Percentiles rank a stretch among this genome's conserved stretches.
Conservation (phyloP, 2,329 filamentous ascomycete species). For the Xylariaceae sp. region DNA sequence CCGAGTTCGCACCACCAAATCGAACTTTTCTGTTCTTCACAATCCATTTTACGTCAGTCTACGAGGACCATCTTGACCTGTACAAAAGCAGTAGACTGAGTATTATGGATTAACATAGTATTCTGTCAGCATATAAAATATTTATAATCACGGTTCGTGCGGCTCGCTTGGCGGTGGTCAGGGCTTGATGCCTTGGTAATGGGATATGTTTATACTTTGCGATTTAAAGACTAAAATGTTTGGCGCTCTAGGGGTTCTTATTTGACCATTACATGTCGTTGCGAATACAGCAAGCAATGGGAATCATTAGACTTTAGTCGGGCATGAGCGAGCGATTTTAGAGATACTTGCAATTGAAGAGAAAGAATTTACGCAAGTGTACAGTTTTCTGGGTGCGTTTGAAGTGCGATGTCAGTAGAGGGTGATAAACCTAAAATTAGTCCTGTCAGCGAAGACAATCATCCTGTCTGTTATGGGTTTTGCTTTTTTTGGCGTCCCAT, state of each 20-base stretch:
- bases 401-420: no score
- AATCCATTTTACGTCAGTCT: slow-evolving; percentile 19
- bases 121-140: slow-evolving; percentile 14
- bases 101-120: slow-evolving; percentile 9
- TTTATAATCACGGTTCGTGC: slow-evolving; percentile 28
- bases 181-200: slow-evolving; percentile 13
- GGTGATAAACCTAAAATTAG: no score
- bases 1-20: slow-evolving; percentile 15
- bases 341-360: no score
- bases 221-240: slow-evolving; percentile 2
- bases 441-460: no score
- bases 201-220: slow-evolving; percentile 5
- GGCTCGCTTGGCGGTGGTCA: slow-evolving; percentile 3
- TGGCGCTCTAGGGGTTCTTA: slow-evolving; percentile 10
- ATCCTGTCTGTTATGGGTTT: no score
- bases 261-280: slow-evolving; percentile 17
- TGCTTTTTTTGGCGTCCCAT: no score
- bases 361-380: no score
- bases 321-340: slow-evolving; percentile 7
- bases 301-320: slow-evolving; percentile 9
- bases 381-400: no score
- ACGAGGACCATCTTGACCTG: slow-evolving; percentile 12
- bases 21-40: slow-evolving; percentile 22
- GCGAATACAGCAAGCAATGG: slow-evolving; percentile 6
- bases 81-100: slow-evolving; percentile 9